These are phyloP conservation scores for Mycena galopus DNA, from an alignment of 768 basidiomycete species.

Conservation along the genomic window DNA sequence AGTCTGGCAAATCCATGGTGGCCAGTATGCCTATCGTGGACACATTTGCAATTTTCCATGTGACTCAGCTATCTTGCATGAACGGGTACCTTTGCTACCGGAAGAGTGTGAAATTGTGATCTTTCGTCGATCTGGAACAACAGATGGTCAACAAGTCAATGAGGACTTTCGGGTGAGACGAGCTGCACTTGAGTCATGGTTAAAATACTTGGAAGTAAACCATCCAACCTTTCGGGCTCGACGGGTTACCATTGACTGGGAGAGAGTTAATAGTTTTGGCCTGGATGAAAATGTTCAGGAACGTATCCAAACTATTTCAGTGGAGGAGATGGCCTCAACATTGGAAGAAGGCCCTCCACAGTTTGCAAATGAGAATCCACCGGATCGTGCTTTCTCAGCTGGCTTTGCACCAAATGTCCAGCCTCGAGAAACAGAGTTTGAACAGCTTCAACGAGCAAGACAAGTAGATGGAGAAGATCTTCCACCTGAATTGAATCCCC, in stretches of 20 bases:
- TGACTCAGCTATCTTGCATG: background rate
- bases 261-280: background rate
- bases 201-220: background rate
- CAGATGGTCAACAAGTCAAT: background rate
- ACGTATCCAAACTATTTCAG: background rate
- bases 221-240: background rate
- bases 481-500: background rate
- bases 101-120: background rate
- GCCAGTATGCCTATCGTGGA: background rate
- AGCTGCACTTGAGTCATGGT: background rate
- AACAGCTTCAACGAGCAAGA: background rate
- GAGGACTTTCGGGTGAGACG: background rate
- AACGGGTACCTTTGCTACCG: background rate
- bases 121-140: background rate
- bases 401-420: background rate
- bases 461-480: background rate
- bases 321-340: background rate
- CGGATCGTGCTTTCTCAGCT: background rate
- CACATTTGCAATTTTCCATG: background rate
- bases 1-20: background rate
- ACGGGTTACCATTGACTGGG: background rate
- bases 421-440: background rate
- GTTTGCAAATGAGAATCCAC: background rate
- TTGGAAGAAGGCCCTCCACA: background rate
- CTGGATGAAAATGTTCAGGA: background rate